Conservation (phyloP, 2,329 filamentous ascomycete genomes). For the Rhytidhysteron rufulum region DNA sequence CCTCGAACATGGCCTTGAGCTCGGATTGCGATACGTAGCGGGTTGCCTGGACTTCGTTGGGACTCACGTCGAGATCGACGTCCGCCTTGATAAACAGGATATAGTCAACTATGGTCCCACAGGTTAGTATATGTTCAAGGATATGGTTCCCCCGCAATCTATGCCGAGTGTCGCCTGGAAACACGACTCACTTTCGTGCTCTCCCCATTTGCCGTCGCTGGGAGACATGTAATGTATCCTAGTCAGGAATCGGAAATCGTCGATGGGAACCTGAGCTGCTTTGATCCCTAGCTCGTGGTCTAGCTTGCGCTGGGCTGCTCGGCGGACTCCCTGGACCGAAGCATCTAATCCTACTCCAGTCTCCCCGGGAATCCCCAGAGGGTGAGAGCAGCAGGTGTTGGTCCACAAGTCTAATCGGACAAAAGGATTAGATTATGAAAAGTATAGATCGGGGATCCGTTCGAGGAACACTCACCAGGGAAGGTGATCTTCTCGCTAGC, state of each 20-base stretch:
- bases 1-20: conserved; percentile 79
- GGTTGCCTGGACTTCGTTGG: conserved; percentile 84
- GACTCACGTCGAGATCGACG: conserved; percentile 76
- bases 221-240: conserved; percentile 98
- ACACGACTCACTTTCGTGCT: conserved; percentile 80
- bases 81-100: conserved; percentile 92
- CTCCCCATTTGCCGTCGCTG: conserved; percentile 96
- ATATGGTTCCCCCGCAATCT: neutral
- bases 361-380: conserved; percentile 85
- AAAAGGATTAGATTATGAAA: neutral
- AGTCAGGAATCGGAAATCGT: conserved; percentile 90
- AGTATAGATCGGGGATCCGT: neutral
- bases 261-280: conserved; percentile 79
- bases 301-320: conserved; percentile 87
- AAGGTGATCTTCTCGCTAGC: conserved; percentile 98
- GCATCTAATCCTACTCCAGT: conserved; percentile 78
- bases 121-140: conserved; percentile 15
- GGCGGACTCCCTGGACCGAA: conserved; percentile 81
- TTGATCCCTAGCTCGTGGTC: conserved; percentile 94
- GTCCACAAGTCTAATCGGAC: conserved; percentile 83
- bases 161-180: neutral
- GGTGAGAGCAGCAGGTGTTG: conserved; percentile 98
- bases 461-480: conserved; percentile 48
- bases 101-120: conserved; percentile 70
- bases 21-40: conserved; percentile 79